Evolutionary conservation across 2,329 filamentous ascomycete genomes (phyloP).

Genomic region (Ambrosiella beaveri): DNA sequence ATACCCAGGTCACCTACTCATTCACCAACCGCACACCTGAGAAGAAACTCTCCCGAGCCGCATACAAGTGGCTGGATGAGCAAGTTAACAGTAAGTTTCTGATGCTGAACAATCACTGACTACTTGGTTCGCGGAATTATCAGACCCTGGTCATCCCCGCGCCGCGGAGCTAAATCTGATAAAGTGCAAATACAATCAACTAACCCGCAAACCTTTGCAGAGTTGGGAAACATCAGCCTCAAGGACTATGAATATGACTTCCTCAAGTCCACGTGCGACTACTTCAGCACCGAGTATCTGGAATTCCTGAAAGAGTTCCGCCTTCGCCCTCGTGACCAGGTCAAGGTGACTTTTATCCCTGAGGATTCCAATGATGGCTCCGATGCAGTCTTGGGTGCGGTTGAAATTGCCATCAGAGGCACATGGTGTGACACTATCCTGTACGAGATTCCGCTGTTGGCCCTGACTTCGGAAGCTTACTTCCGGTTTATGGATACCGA

Average conservation of each 20-base stretch:
- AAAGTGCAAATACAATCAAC: not conserved
- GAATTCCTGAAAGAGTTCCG: slow-evolving; percentile 67
- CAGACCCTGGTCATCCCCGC: not conserved
- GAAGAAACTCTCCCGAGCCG: slow-evolving; percentile 71
- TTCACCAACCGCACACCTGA: slow-evolving; percentile 93
- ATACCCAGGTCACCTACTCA: slow-evolving; percentile 69
- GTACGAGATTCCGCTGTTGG: slow-evolving; percentile 89
- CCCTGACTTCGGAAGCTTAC: slow-evolving; percentile 86
- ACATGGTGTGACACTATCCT: slow-evolving; percentile 90
- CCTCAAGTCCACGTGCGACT: slow-evolving; percentile 61
- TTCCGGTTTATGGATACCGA: slow-evolving; percentile 92
- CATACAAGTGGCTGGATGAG: slow-evolving; percentile 67
- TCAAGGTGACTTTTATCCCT: slow-evolving; percentile 49
- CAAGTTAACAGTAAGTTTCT: slow-evolving; percentile 56
- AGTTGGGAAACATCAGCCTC: slow-evolving; percentile 66
- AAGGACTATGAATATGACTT: slow-evolving; percentile 66
- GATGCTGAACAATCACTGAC: not conserved
- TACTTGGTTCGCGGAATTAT: not conserved
- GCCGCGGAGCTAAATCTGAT: not conserved
- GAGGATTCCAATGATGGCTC: slow-evolving; percentile 38
- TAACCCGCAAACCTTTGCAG: slow-evolving; percentile 24
- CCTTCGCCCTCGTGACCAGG: slow-evolving; percentile 64
- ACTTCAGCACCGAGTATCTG: slow-evolving; percentile 63
- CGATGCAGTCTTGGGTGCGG: slow-evolving; percentile 52
- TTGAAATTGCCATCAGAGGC: slow-evolving; percentile 62